Evolutionary conservation across 257 asterid species (phyloP).

Genomic region (Henckelia pumila): DNA sequence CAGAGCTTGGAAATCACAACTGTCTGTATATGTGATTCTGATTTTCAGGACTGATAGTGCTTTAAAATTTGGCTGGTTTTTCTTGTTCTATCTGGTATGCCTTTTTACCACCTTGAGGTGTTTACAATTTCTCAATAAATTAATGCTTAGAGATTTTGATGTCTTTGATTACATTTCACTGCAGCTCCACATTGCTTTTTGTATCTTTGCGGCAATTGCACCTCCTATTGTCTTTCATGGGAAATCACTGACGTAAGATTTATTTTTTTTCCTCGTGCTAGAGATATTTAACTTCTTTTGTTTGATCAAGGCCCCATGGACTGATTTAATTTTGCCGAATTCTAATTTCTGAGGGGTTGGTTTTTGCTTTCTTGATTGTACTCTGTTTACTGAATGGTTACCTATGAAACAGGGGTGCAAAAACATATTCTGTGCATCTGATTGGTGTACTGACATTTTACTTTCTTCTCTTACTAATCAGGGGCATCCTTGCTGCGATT

Average conservation of each 20-base stretch:
- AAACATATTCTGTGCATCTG: not conserved
- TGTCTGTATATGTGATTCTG: slow-evolving; percentile 5
- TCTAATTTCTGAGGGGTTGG: not conserved
- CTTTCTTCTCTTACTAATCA: slow-evolving; percentile 32
- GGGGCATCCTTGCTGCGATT: slow-evolving; percentile 96
- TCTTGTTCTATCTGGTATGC: slow-evolving; percentile 52
- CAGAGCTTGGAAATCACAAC: slow-evolving; percentile 2
- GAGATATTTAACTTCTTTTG: not conserved
- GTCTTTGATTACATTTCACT: slow-evolving; percentile 18
- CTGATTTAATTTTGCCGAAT: not conserved
- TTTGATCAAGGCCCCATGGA: slow-evolving; percentile 11
- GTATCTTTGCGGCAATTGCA: slow-evolving; percentile 71
- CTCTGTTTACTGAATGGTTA: slow-evolving; percentile 5
- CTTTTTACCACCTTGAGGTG: slow-evolving; percentile 1
- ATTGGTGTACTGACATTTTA: slow-evolving; percentile 1
- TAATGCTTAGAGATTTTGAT: not conserved
- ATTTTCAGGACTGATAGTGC: slow-evolving; percentile 65
- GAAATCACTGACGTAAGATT: slow-evolving; percentile 58
- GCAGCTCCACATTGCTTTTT: slow-evolving; percentile 68
- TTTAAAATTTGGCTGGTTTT: slow-evolving; percentile 60
- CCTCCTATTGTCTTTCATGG: slow-evolving; percentile 69
- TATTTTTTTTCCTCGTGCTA: not conserved
- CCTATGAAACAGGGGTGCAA: not conserved
- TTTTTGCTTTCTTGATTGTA: slow-evolving; percentile 3
- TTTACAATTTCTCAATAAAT: not conserved